Percentiles rank a stretch among this genome's conserved stretches.
Evolutionary conservation across 2,329 filamentous ascomycete species (phyloP).

Genomic region (Cladosporium oxysporum): DNA sequence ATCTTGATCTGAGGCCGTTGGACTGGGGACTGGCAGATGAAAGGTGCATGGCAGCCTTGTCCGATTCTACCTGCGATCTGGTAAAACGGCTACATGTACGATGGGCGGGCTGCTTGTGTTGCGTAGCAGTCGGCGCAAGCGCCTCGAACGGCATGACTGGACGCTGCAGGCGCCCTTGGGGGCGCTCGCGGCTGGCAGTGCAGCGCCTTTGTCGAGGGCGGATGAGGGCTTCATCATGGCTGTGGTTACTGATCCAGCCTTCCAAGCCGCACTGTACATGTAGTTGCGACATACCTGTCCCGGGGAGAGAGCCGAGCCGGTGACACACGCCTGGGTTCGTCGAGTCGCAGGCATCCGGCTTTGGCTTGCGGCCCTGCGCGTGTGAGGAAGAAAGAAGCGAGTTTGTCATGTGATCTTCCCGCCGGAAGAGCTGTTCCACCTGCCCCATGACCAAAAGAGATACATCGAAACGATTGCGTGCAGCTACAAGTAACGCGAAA

Average conservation of each 20-base stretch:
- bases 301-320: neutral
- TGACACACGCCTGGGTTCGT: slow-evolving; percentile 3
- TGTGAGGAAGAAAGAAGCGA: neutral
- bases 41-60: neutral
- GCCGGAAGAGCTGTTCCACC: neutral
- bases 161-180: neutral
- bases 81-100: neutral
- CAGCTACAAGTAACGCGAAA: neutral
- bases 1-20: slow-evolving; percentile 4
- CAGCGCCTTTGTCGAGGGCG: neutral
- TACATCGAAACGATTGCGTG: neutral
- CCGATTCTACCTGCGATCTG: neutral
- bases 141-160: neutral
- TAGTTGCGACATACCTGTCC: neutral
- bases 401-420: neutral
- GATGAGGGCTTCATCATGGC: neutral
- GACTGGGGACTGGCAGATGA: neutral
- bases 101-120: neutral
- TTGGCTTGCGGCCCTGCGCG: slow-evolving; percentile 5
- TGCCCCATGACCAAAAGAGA: neutral
- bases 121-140: neutral
- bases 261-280: neutral
- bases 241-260: neutral
- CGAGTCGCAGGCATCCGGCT: slow-evolving; percentile 1
- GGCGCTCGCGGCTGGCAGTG: neutral